Conservation (phyloP, 179 eudicot genomes). For the Spergularia azorica region DNA sequence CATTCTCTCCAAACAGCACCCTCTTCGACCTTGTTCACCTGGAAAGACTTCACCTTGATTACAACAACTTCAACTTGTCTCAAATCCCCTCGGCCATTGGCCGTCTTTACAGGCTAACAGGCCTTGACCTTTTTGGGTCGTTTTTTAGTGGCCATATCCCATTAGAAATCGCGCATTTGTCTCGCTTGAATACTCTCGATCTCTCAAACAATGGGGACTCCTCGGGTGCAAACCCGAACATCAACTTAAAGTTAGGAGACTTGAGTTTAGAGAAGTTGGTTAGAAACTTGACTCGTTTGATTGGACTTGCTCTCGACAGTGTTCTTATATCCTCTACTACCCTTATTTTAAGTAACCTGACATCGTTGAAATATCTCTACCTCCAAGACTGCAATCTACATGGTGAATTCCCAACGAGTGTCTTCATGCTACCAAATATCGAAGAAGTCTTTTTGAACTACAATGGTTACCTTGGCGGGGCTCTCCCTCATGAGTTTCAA, state of each 20-base stretch:
- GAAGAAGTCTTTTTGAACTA: neutral
- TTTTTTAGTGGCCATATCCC: too few relatives aligned
- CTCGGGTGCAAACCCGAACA: neutral
- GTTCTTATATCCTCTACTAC: constrained; percentile 34
- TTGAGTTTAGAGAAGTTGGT: constrained; percentile 33
- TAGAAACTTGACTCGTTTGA: constrained; percentile 33
- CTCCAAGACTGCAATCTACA: constrained; percentile 13
- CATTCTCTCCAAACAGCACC: neutral
- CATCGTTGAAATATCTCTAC: constrained; percentile 18
- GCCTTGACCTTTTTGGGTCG: too few relatives aligned
- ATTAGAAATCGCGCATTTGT: too few relatives aligned
- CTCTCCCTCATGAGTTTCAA: constrained; percentile 30
- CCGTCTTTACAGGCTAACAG: too few relatives aligned
- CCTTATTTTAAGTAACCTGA: constrained; percentile 18
- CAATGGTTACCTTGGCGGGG: constrained; percentile 25
- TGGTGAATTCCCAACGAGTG: constrained; percentile 30
- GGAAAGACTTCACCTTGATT: too few relatives aligned
- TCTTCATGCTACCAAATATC: constrained; percentile 33
- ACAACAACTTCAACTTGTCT: too few relatives aligned
- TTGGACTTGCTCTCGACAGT: constrained; percentile 37
- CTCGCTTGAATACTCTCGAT: too few relatives aligned
- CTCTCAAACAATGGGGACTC: too few relatives aligned
- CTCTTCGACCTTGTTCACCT: too few relatives aligned
- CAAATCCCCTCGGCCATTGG: too few relatives aligned
- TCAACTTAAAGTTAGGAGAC: constrained; percentile 15